phyloP scores from a whole-genome alignment of 1,139 yeast species.

The Insectozyma bohioensis region DNA sequence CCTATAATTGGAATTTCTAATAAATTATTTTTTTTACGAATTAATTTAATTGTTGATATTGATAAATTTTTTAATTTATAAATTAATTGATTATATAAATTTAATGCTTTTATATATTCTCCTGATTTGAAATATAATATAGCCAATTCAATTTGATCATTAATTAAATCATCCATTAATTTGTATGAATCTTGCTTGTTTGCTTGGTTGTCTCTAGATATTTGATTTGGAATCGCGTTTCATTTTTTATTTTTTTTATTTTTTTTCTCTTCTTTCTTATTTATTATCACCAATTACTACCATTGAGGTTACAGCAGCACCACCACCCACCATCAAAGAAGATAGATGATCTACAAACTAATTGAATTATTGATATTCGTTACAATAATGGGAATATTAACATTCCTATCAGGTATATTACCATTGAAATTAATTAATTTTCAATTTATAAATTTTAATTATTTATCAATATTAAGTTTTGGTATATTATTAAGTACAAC shows the following conservation, averaged over 20 bases:
- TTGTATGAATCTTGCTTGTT: background rate
- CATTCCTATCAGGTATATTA: slow-evolving; percentile 33
- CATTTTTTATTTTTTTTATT: too few species aligned
- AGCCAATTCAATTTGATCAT: slow-evolving; percentile 32
- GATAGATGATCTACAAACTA: slow-evolving; percentile 2
- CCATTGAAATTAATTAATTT: slow-evolving; percentile 23
- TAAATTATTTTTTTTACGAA: slow-evolving; percentile 22
- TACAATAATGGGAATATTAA: slow-evolving; percentile 27
- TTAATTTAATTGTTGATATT: slow-evolving; percentile 15
- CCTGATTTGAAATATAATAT: slow-evolving; percentile 32
- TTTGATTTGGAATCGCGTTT: too few species aligned
- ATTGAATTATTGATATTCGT: slow-evolving; percentile 12
- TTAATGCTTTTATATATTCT: slow-evolving; percentile 29
- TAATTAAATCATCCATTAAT: slow-evolving; percentile 15
- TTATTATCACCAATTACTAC: too few species aligned
- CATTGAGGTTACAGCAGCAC: too few species aligned
- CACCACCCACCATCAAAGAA: too few species aligned
- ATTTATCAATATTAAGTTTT: slow-evolving; percentile 50
- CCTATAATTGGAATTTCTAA: slow-evolving; percentile 30
- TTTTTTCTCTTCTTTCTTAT: too few species aligned
- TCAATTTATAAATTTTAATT: slow-evolving; percentile 13
- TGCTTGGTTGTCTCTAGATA: too few species aligned
- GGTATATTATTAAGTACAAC: slow-evolving; percentile 69
- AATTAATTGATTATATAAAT: slow-evolving; percentile 21
- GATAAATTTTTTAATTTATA: slow-evolving; percentile 18